Percentiles rank a stretch among this genome's conserved stretches.
Conservation (phyloP, 805 yeast species). For the Candida xyloterini region DNA sequence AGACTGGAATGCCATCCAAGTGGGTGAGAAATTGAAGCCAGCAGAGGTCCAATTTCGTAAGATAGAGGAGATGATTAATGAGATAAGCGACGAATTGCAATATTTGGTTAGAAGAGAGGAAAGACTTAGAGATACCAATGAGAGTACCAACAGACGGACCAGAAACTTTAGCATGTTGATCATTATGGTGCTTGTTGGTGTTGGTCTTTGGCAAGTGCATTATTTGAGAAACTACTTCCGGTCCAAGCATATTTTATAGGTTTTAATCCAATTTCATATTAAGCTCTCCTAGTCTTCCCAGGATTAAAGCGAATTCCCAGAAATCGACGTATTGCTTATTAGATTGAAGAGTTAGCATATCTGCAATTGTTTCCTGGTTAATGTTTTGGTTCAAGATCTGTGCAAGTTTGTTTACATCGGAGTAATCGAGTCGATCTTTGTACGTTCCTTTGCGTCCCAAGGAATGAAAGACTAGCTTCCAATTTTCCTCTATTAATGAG, state of each 20-base stretch:
- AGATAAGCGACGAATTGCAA: slow-evolving; percentile 72
- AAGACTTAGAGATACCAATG: slow-evolving; percentile 93
- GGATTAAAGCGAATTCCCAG: slow-evolving; percentile 44
- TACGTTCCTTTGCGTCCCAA: slow-evolving; percentile 19
- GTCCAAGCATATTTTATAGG: slow-evolving; percentile 70
- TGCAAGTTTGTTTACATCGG: slow-evolving; percentile 34
- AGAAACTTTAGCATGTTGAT: slow-evolving; percentile 77
- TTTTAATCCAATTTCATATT: slow-evolving; percentile 12
- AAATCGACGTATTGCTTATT: slow-evolving; percentile 36
- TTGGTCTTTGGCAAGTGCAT: slow-evolving; percentile 90
- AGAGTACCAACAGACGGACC: slow-evolving; percentile 90
- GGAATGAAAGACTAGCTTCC: slow-evolving; percentile 37
- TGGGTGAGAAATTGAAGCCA: slow-evolving; percentile 89
- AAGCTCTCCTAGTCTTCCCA: slow-evolving; percentile 48
- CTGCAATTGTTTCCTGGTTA: slow-evolving; percentile 36
- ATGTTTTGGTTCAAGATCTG: slow-evolving; percentile 30
- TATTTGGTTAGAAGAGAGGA: slow-evolving; percentile 88
- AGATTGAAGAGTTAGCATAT: slow-evolving; percentile 45
- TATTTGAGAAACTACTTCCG: slow-evolving; percentile 92
- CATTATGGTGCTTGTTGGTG: slow-evolving; percentile 62
- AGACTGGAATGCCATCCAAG: slow-evolving; percentile 95
- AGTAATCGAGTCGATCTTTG: slow-evolving; percentile 32
- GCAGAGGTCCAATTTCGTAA: slow-evolving; percentile 86
- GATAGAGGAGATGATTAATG: slow-evolving; percentile 81
- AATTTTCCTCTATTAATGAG: slow-evolving; percentile 35